Evolutionary conservation across 345 rosid species (phyloP), one percentile per base, ranked within the genome.

Genomic region (Moricandia arvensis): DNA sequence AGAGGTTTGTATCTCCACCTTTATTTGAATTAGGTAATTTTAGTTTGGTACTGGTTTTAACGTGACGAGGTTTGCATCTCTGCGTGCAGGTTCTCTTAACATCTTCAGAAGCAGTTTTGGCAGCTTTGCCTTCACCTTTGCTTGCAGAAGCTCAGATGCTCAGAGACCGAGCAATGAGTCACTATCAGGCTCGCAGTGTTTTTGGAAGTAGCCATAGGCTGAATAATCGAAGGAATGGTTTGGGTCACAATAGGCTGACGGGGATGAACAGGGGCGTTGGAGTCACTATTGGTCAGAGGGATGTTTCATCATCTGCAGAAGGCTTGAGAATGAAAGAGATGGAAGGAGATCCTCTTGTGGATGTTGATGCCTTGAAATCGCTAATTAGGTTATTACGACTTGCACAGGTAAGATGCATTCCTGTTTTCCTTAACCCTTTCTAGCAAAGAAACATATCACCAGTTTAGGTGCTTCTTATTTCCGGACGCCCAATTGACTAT

Each of bases 121-220:
- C 98, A 57, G 97, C 95, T 33, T 79, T 94, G 75, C 97, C 98
- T 71, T 89, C 95, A 60, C 91, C 95, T 62, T 86, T 94, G 72
- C 87, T 94, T 72, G 97, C 97, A n/a, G 97, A 94, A 87, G 98
- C 95, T 24, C 98, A 91, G 77, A 86, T 91, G 93, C 89, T 94
- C 45, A 86, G 98, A 79, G 97, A 94, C 80, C 82, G 98, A 66
- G 97, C 97, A 77, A 88, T 86, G 97, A 94, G 98, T 88, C 98
- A 94, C 80, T 91, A 91, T 83, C 95, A 89, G 76, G 97, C 97
- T 65, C 96, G 87, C 16, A 91, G 96, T 79, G 87, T 91, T 70
- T 90, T 93, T 83, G 96, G 94, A 68, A 75, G 88, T 84, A 83
- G 87, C 84, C 97, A 88, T 77, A 81, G 97, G 75, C 75, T 91